These are phyloP conservation scores for Hypoxylon sp. DNA, from an alignment of 2,329 filamentous ascomycete species.

Conservation along the genomic window DNA sequence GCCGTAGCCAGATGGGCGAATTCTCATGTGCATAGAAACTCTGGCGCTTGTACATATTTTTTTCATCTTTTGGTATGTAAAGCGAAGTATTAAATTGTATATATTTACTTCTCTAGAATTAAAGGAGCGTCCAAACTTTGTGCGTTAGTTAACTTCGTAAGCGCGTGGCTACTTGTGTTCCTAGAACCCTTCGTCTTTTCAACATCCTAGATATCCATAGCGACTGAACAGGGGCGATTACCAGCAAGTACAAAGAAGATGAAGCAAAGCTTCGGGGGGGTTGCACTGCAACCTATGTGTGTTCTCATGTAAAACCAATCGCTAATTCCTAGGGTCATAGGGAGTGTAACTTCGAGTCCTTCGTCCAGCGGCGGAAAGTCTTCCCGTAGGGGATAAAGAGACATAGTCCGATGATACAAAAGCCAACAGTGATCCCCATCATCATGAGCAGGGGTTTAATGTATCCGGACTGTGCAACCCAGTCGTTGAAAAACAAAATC, in stretches of 20 bases:
- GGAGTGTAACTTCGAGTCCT: slow-evolving; percentile 43
- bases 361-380: slow-evolving; percentile 44
- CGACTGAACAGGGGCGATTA: too few relatives aligned
- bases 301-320: too few relatives aligned
- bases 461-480: slow-evolving; percentile 39
- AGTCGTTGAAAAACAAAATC: slow-evolving; percentile 46
- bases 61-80: too few relatives aligned
- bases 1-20: neutral
- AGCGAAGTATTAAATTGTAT: too few relatives aligned
- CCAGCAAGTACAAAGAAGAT: too few relatives aligned
- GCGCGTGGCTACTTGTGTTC: too few relatives aligned
- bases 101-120: slow-evolving; percentile 8
- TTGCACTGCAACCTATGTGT: too few relatives aligned
- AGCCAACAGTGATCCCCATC: slow-evolving; percentile 43
- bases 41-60: slow-evolving; percentile 19
- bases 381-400: slow-evolving; percentile 45
- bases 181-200: too few relatives aligned
- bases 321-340: too few relatives aligned
- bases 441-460: slow-evolving; percentile 41
- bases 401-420: slow-evolving; percentile 40
- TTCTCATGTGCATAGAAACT: slow-evolving; percentile 9
- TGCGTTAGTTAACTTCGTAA: neutral
- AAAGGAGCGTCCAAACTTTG: too few relatives aligned
- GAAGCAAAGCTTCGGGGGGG: too few relatives aligned
- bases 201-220: too few relatives aligned